Evolutionary conservation across 1,284 basidiomycete species (phyloP), one percentile per base, ranked within the genome.

Genomic region (Boletus semigastroideus): DNA sequence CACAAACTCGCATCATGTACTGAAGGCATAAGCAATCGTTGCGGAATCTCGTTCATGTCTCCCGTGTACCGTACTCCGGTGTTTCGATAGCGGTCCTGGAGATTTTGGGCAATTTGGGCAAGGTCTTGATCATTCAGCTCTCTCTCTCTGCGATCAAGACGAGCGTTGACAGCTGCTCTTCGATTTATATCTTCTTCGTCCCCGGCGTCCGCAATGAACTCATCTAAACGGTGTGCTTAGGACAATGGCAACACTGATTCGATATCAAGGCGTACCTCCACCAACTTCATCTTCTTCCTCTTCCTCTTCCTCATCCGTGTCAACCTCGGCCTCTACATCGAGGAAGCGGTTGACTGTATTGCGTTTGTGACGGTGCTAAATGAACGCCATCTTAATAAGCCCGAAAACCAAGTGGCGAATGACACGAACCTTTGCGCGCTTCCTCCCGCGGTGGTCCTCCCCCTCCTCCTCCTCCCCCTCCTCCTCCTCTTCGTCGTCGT

Each of bases 1-100:
- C 94, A 99, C 59, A 99, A 74, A 66, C 86, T 95, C 7, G 96
- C 92, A 69, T 99, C 96, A 54, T 97, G 89, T 8, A 98, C 94
- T 14, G 90, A 92, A 33, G 96, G 96, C 95, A 99, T 98, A 40
- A 69, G 64, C 43, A 98, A 74, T n/a, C 94, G 83, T 66, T 98
- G 94, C 0, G 97, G 96, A 31, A 98, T 87, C 61, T 93, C 90
- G 65, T 94, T 96, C 83, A 92, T 88, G 69, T 94, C 92, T 25
- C 91, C 91, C 25, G 90, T 87, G 66, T 92, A 95, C 46, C 84
- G 84, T 45, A 82, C 80, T 16, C 83, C 80, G 27, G 83, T 79
- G 44, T 79, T 78, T 48, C 82, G 80, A 72, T 97, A 92, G 46
- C 94, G 86, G 65, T 92, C 85, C 59, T 85, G 88, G 60, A 96